Evolutionary conservation across 2,329 filamentous ascomycete species (phyloP), one percentile per base, ranked within the genome.

Genomic region (Ophiosphaerella korrae): DNA sequence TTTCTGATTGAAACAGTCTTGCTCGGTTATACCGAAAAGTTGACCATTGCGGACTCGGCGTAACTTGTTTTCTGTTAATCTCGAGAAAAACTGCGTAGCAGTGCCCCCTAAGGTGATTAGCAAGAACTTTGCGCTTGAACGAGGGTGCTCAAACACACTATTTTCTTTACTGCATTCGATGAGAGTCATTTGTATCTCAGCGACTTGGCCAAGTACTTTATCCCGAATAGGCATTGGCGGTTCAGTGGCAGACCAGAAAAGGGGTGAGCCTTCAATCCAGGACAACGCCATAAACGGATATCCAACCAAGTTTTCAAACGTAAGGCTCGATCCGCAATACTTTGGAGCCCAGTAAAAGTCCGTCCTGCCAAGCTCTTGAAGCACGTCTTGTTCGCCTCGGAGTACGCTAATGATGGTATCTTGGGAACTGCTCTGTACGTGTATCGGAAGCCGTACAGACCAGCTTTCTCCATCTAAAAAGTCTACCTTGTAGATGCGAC

Each of bases 161-260:
- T 47, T 36, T 14, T 52, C 33, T 47, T 52, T 39, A 13, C 13
- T 52, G 23, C 39, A 47, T 38, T 52, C 34, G 23, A 52, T 52
- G 34, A 52, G 43, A 46, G 42, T 29, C 38, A 36, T 52, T 33
- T 52, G 38, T 46, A 52, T 52, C 47, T 43, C 21, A 29, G 48
- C 44, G 29, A 55, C 34, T 45, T 55, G 41, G 16, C 9, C 26
- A 32, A 55, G 52, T 24, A 55, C 52, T 31, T 52, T 55, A 45
- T 52, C 43, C 39, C 44, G 44, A 45, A 51, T 21, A 23, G 48
- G 48, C 37, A 44, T 48, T 48, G 41, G 48, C 42, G 41, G 52
- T 21, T 48, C 8, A 29, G 18, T 21, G 2, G 29, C 11, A 40
- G 42, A 23, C 51, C 43, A 51, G 45, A 36, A 34, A 24, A 54